These are phyloP conservation scores for Perkinsus olseni DNA, from an alignment of 169 alveolate species.

Conservation along the genomic window DNA sequence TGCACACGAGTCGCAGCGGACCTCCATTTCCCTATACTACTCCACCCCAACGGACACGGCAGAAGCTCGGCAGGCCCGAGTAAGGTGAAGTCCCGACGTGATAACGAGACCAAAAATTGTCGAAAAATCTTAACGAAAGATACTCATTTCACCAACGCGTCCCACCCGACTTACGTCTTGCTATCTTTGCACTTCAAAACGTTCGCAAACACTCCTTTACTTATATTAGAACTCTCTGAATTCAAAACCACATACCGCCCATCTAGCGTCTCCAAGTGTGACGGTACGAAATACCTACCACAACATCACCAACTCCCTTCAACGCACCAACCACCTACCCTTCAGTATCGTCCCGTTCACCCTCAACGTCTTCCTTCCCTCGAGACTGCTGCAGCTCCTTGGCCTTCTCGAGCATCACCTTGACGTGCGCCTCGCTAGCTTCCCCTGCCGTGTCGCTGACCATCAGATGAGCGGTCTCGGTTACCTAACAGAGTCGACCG, in stretches of 20 bases:
- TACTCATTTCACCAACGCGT: background rate
- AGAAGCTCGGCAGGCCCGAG: no score
- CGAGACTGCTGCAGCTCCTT: background rate
- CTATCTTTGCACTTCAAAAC: slow-evolving; percentile 50
- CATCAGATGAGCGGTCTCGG: background rate
- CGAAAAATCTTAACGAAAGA: background rate
- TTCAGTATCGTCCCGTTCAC: background rate
- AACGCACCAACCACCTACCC: background rate
- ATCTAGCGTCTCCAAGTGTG: slow-evolving; percentile 53
- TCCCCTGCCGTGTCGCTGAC: background rate
- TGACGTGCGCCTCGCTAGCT: background rate
- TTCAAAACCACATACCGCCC: slow-evolving; percentile 68
- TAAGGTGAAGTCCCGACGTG: no score
- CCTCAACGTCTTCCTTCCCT: background rate
- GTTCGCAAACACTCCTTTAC: slow-evolving; percentile 77
- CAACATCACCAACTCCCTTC: background rate
- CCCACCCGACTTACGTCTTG: background rate
- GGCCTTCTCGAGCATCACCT: background rate
- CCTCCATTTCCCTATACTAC: no score
- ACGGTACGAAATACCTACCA: background rate
- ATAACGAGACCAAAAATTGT: no score
- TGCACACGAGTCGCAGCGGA: no score
- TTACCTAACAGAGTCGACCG: background rate
- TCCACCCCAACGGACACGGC: no score
- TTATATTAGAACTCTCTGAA: slow-evolving; percentile 38